Evolutionary conservation across 164 flowering plant genomes (phyloP).

Genomic region (Chimonanthus salicifolius): DNA sequence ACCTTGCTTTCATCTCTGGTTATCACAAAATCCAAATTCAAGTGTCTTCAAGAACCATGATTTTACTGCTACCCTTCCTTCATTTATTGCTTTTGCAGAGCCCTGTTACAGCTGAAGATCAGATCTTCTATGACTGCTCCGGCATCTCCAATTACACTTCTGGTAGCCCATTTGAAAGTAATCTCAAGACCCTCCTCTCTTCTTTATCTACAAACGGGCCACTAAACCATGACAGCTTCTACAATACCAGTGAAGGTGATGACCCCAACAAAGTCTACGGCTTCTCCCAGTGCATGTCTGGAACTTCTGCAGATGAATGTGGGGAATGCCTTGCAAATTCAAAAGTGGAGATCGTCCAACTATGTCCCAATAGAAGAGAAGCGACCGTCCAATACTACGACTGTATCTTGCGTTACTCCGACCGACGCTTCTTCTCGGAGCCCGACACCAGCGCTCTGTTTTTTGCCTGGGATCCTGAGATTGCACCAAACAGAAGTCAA

Average conservation of each 20-base stretch:
- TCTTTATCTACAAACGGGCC: slow-evolving; percentile 16
- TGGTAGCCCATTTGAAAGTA: slow-evolving; percentile 10
- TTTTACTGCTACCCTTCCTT: neutral
- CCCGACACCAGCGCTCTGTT: neutral
- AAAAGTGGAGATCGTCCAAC: slow-evolving; percentile 1
- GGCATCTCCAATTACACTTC: slow-evolving; percentile 6
- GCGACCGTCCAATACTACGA: slow-evolving; percentile 29
- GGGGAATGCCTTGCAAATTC: slow-evolving; percentile 14
- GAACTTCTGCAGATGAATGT: slow-evolving; percentile 10
- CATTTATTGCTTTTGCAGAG: neutral
- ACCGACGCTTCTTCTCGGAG: slow-evolving; percentile 14
- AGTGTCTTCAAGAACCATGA: neutral
- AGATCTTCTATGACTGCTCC: neutral
- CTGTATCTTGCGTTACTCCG: slow-evolving; percentile 18
- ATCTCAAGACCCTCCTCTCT: slow-evolving; percentile 16
- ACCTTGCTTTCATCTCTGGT: too few species aligned
- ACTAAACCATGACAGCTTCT: slow-evolving; percentile 4
- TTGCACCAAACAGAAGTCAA: slow-evolving; percentile 16
- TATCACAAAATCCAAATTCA: too few species aligned
- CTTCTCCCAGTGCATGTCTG: slow-evolving; percentile 24
- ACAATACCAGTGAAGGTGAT: slow-evolving; percentile 12
- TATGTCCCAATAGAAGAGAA: slow-evolving; percentile 16
- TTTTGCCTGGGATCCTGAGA: slow-evolving; percentile 1
- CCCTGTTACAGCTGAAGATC: neutral
- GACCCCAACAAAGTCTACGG: slow-evolving; percentile 22